These are phyloP conservation scores for Xenoacremonium recifei DNA, from an alignment of 2,329 filamentous ascomycete genomes.

Conservation along the genomic window DNA sequence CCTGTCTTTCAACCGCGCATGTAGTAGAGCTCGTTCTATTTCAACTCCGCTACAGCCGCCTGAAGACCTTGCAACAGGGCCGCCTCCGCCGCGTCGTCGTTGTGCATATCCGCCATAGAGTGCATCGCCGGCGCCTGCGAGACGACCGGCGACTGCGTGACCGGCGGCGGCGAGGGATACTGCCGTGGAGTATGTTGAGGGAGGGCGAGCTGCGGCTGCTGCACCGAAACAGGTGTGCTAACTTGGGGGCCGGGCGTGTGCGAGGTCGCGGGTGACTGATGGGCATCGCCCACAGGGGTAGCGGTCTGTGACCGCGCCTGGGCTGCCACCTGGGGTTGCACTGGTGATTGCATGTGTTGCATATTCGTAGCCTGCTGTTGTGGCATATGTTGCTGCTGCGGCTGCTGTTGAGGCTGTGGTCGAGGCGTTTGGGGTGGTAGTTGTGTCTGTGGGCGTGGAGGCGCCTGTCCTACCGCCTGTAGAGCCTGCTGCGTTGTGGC, in stretches of 20 bases:
- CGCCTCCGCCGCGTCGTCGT: conserved; percentile 33
- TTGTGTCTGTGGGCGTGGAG: conserved; percentile 26
- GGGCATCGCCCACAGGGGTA: conserved; percentile 23
- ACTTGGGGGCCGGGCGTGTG: conserved; percentile 24
- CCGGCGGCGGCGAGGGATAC: conserved; percentile 12
- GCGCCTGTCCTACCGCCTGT: conserved; percentile 27
- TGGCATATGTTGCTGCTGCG: conserved; percentile 16
- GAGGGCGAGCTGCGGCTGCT: conserved; percentile 12
- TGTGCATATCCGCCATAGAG: conserved; percentile 21
- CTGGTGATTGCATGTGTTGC: conserved; percentile 1
- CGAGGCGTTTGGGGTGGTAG: conserved; percentile 25
- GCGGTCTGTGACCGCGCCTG: conserved; percentile 25
- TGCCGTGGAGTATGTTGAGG: conserved; percentile 9
- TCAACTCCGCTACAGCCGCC: conserved; percentile 31
- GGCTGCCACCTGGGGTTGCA: conserved; percentile 6
- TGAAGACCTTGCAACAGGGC: conserved; percentile 35
- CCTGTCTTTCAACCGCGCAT: neutral
- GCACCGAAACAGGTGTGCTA: conserved; percentile 4
- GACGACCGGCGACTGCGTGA: conserved; percentile 20
- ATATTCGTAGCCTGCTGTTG: conserved; percentile 15
- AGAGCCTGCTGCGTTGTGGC: conserved; percentile 30
- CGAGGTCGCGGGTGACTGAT: conserved; percentile 21
- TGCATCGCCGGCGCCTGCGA: conserved; percentile 18
- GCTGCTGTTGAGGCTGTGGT: conserved; percentile 15
- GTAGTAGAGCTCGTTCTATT: no score